These are phyloP conservation scores for Leucosporidium yakuticum DNA, from an alignment of 768 basidiomycete genomes.

Conservation along the genomic window DNA sequence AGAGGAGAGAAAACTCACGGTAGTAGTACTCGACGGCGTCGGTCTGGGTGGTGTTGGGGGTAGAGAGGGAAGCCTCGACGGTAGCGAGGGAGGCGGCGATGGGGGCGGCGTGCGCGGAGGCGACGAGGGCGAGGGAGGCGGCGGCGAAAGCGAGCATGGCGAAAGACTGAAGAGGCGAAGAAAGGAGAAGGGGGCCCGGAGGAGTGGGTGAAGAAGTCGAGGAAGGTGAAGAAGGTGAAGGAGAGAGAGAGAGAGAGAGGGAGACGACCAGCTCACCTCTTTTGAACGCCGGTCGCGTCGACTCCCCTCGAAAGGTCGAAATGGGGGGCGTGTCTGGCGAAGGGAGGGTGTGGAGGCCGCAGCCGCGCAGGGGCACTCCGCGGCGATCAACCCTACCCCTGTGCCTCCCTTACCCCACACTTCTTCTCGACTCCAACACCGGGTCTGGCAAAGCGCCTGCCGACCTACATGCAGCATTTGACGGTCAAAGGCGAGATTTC, in stretches of 20 bases:
- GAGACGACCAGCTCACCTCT: no score
- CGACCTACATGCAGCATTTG: no score
- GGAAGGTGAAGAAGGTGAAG: not conserved
- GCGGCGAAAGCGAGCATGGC: constrained; percentile 28
- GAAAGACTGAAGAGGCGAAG: constrained; percentile 17
- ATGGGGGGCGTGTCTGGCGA: no score
- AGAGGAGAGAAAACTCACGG: constrained; percentile 2
- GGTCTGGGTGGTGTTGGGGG: constrained; percentile 20
- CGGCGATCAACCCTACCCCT: no score
- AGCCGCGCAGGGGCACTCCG: no score
- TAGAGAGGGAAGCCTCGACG: constrained; percentile 22
- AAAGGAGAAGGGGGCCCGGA: constrained; percentile 1
- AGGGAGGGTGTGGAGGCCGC: no score
- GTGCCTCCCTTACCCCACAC: no score
- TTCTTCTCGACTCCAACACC: no score
- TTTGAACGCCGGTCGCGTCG: no score
- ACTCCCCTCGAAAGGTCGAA: no score
- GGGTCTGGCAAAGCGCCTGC: no score
- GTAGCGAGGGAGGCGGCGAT: constrained; percentile 35
- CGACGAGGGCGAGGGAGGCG: constrained; percentile 33
- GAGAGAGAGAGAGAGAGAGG: not conserved
- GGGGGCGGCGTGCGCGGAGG: constrained; percentile 44
- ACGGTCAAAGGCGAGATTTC: no score
- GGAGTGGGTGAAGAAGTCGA: not conserved
- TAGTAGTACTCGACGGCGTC: constrained; percentile 14